phyloP scores from a whole-genome alignment of 495 filamentous ascomycete species.

The Hypoxylon intermedium region DNA sequence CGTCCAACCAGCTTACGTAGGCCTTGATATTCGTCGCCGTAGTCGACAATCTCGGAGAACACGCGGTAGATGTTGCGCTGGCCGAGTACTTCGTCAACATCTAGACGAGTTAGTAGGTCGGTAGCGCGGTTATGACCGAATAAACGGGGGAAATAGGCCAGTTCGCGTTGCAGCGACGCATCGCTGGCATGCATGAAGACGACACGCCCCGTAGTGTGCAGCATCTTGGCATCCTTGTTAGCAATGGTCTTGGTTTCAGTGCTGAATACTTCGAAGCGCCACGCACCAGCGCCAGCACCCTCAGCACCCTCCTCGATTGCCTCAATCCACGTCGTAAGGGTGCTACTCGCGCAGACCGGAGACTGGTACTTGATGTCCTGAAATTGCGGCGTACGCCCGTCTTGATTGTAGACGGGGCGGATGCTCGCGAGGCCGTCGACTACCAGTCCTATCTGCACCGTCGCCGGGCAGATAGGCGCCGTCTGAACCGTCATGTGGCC shows the following conservation, averaged over 20 bases:
- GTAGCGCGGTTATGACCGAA: conserved; percentile 47
- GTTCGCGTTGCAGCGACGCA: conserved; percentile 38
- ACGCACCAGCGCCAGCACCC: not conserved
- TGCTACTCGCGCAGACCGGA: conserved; percentile 9
- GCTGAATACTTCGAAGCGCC: conserved; percentile 20
- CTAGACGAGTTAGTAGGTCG: conserved; percentile 41
- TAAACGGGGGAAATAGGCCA: conserved; percentile 51
- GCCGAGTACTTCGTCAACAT: conserved; percentile 57
- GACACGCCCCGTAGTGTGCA: conserved; percentile 36
- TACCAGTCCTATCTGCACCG: conserved; percentile 35
- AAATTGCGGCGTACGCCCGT: conserved; percentile 7
- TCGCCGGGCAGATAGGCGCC: conserved; percentile 57
- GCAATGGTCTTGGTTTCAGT: conserved; percentile 1
- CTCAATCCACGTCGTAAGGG: conserved; percentile 18
- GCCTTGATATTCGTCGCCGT: conserved; percentile 52
- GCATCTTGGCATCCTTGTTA: conserved; percentile 1
- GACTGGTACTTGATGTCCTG: conserved; percentile 23
- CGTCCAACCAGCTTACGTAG: conserved; percentile 53
- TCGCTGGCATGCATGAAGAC: conserved; percentile 37
- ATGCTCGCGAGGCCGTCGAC: conserved; percentile 5
- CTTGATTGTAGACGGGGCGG: conserved; percentile 2
- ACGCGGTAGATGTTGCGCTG: conserved; percentile 54
- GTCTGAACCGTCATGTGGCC: conserved; percentile 54
- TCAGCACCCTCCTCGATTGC: not conserved
- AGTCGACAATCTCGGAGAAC: conserved; percentile 58